Evolutionary conservation across 2,329 filamentous ascomycete genomes (phyloP).

Genomic region (Aschersonia sp.): DNA sequence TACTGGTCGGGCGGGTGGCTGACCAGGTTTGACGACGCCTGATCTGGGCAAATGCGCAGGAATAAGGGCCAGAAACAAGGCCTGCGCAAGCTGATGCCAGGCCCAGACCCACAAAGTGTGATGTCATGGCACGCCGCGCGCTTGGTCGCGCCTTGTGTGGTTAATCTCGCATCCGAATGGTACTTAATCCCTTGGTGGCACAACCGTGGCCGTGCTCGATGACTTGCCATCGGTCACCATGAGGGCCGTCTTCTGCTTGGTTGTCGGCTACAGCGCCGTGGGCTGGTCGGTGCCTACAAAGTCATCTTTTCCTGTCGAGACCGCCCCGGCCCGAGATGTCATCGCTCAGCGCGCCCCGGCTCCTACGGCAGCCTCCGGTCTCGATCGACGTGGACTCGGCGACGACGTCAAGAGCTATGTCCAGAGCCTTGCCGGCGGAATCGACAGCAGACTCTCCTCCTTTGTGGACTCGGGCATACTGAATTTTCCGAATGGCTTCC

Average conservation of each 20-base stretch:
- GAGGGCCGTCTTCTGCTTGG: background rate
- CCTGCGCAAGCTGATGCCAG: too few species aligned
- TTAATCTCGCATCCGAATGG: background rate
- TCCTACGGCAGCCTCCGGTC: conserved; percentile 9
- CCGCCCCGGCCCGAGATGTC: background rate
- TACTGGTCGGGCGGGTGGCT: too few species aligned
- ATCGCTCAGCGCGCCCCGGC: conserved; percentile 8
- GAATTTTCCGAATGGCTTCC: conserved; percentile 52
- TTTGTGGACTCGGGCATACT: conserved; percentile 50
- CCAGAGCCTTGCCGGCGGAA: conserved; percentile 29
- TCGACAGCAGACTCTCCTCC: conserved; percentile 41
- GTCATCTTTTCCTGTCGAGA: background rate
- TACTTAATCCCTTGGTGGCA: background rate
- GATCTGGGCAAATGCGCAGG: too few species aligned
- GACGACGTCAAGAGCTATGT: conserved; percentile 34
- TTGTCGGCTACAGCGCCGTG: conserved; percentile 1
- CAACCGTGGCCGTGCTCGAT: background rate
- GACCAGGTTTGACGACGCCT: too few species aligned
- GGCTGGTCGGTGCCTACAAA: background rate
- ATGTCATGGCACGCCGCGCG: background rate
- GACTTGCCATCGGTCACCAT: background rate
- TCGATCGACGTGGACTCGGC: conserved; percentile 18
- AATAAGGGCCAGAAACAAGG: too few species aligned
- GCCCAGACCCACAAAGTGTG: background rate
- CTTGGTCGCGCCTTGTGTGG: background rate